Evolutionary conservation across 1,284 basidiomycete genomes (phyloP), one percentile per base, ranked within the genome.

Genomic region (Stygiomarasmius scandens): DNA sequence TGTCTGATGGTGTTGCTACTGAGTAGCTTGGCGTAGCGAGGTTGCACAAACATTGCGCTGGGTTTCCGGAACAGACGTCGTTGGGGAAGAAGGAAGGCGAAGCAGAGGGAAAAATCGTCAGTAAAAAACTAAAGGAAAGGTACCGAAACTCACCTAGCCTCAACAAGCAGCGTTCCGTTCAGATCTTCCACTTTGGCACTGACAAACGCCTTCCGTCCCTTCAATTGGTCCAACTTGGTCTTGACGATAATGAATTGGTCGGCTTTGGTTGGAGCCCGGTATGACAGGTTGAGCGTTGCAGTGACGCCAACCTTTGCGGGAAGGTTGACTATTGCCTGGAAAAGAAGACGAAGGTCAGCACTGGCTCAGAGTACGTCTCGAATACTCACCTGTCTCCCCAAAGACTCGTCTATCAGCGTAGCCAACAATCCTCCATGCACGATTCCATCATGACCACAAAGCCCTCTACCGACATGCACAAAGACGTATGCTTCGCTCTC

Each of bases 391-490:
- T 87, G 90, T 59, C 96, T 77, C 0, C 86, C 95, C 41, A 98
- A 71, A 2, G 82, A 82, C 77, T 98, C 96, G 66, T 98, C 96
- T 57, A 96, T 75, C 4, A 98, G 75, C 1, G 95, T 97, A 23
- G 95, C 93, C 24, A 98, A 77, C 58, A 98, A 70, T 1, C 96
- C 96, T 0, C 96, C 96, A 70, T 98, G 96, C 2, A 98, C 76
- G 61, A 98, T 93, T 0, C 95, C 95, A 70, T 96, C 94, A 66
- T 96, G 94, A 2, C 93, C 93, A 68, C 96, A 98, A 52, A 98
- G 66, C 3, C 87, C 89, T 36, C 90, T 76, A 0, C 96, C 96
- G 6, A 97, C 78, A 69, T 98, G 96, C 1, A 94, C 60, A 58
- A 97, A 74, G 12, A 86, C 78, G 57, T 87, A 67, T 5, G 83